Percentiles rank a stretch among this genome's conserved stretches.
phyloP scores from a whole-genome alignment of 768 basidiomycete genomes.

The Termitomyces sp. region DNA sequence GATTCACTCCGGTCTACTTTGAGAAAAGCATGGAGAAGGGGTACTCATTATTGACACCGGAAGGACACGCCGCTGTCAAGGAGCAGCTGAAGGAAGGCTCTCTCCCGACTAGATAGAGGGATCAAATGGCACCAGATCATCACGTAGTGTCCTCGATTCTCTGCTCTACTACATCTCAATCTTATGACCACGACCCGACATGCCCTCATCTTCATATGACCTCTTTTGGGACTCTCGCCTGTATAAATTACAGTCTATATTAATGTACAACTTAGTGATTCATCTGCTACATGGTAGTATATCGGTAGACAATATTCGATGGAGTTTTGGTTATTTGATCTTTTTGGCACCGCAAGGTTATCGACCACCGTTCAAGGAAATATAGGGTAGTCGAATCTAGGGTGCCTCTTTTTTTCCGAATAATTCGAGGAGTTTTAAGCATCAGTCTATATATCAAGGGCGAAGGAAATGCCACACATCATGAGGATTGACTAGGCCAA shows the following conservation, averaged over 20 bases:
- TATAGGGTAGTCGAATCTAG: background rate
- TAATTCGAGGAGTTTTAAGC: too few relatives aligned
- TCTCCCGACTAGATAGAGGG: conserved; percentile 25
- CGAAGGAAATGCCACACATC: too few relatives aligned
- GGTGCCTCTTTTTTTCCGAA: background rate
- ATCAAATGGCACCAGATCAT: background rate
- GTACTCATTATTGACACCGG: conserved; percentile 58
- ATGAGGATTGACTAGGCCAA: background rate
- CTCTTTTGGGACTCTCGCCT: background rate
- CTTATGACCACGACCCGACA: background rate
- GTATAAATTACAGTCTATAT: background rate
- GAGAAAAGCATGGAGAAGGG: conserved; percentile 64
- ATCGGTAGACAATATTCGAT: background rate
- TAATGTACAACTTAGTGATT: background rate
- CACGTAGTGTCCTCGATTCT: background rate
- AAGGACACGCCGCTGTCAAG: conserved; percentile 66
- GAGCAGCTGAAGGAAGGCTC: conserved; percentile 52
- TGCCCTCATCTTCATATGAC: background rate
- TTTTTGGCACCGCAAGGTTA: background rate
- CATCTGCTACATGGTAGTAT: background rate
- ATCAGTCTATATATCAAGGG: too few relatives aligned
- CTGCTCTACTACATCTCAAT: background rate
- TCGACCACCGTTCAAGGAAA: background rate
- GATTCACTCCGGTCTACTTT: conserved; percentile 76
- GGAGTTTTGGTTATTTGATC: too few relatives aligned